These are phyloP conservation scores for Croton setiger DNA, from an alignment of 441 rosid species.

Conservation along the genomic window DNA sequence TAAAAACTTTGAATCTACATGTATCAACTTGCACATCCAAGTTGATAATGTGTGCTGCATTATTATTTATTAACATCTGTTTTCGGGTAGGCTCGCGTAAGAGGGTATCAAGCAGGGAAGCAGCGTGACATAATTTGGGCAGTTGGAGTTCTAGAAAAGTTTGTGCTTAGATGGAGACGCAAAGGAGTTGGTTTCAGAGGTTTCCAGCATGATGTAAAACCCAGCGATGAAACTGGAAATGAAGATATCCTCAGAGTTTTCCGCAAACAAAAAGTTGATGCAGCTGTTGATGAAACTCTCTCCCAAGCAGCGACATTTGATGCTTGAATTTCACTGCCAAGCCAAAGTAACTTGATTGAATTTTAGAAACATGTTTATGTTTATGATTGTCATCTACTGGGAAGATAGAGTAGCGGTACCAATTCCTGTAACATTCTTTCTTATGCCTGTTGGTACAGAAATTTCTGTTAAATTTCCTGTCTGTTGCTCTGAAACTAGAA, in stretches of 20 bases:
- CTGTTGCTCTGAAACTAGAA: too few relatives aligned
- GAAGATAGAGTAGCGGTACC: too few relatives aligned
- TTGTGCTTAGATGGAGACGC: conserved; percentile 78
- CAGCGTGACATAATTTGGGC: conserved; percentile 85
- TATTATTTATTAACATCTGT: too few relatives aligned
- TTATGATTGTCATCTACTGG: too few relatives aligned
- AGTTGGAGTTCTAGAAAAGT: conserved; percentile 78
- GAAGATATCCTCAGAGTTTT: conserved; percentile 93
- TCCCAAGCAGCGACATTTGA: conserved; percentile 81
- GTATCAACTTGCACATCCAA: too few relatives aligned
- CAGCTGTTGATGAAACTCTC: conserved; percentile 67
- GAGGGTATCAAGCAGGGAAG: conserved; percentile 90
- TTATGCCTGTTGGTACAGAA: too few relatives aligned
- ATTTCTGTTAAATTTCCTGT: too few relatives aligned
- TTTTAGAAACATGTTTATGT: background rate
- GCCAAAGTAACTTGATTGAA: conserved; percentile 55
- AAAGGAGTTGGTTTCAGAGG: conserved; percentile 64
- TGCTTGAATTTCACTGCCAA: conserved; percentile 68
- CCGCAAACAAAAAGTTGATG: conserved; percentile 86
- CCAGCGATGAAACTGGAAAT: conserved; percentile 59
- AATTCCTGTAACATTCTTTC: too few relatives aligned
- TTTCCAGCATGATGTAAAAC: conserved; percentile 30
- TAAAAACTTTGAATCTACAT: too few relatives aligned
- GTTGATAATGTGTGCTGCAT: too few relatives aligned
- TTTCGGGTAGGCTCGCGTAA: conserved; percentile 72